Evolutionary conservation across 768 basidiomycete genomes (phyloP), one percentile per base, ranked within the genome.

Genomic region (Mycena rosella): DNA sequence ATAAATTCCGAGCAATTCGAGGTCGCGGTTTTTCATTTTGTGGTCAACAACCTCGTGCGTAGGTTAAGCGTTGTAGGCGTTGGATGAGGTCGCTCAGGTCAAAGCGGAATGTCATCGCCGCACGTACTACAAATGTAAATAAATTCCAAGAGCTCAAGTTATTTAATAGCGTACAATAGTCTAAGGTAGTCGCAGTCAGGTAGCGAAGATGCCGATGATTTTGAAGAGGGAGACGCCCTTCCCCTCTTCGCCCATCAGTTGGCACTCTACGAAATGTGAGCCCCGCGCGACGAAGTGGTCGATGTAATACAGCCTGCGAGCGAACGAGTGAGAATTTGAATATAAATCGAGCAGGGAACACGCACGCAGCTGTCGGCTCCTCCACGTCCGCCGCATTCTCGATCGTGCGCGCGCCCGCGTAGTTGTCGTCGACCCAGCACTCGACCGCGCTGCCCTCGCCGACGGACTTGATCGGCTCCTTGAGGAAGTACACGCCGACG

Each of bases 381-480:
- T 79, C 82, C 8, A 90, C 81, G 63, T 92, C 88, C 5, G 85
- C 94, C 2, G 88, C 88, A 74, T 98, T 96, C 77, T 90, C 88
- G 63, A 98, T 84, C 45, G 89, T 85, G 67, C 88, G 88, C 30
- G 89, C 91, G 6, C 98, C 97, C 0, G 73, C 79, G 69, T 90
- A 88, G 76, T 99, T 99, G 78, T 99, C 96, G 78, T 99, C 98
- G 34, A 99, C 98, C 97, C 97, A 99, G 77, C 98, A 99, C 73
- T 93, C 88, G 5, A 96, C 83, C 58, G 87, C 85, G 72, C 90
- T 90, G 34, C 94, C 92, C 66, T 87, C 82, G 7, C 87, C 89
- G 38, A 88, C 83, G 20, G 81, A 76, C 27, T 73, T 74, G 54
- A 84, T 80, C 14, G 94, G 91, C 68, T 96, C 95, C 76, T 87